Conservation (phyloP, 208 protist species). For the Leishmania gerbilli region DNA sequence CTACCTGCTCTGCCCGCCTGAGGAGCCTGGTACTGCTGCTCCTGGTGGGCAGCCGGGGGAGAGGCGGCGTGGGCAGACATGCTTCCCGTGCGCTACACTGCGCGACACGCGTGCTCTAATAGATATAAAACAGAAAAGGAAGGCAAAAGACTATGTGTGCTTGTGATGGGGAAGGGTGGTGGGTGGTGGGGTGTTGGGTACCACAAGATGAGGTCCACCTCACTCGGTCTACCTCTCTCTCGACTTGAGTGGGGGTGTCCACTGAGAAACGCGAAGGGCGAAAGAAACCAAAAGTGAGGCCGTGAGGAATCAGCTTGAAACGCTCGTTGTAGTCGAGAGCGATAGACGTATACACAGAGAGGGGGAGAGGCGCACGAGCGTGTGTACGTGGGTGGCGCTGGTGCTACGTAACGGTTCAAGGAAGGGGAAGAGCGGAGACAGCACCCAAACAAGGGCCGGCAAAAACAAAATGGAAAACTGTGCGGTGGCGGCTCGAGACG, state of each 20-base stretch:
- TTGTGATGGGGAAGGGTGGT: not conserved
- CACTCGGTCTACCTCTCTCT: not conserved
- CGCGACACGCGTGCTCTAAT: not conserved
- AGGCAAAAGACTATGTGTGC: not conserved
- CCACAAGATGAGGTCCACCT: not conserved
- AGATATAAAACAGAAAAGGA: not conserved
- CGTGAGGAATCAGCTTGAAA: not conserved
- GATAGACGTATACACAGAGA: not conserved
- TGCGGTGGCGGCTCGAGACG: not conserved
- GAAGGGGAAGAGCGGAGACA: not conserved
- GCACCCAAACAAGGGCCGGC: not conserved
- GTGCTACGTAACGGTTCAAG: not conserved
- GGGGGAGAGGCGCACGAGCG: not conserved
- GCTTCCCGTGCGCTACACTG: not conserved
- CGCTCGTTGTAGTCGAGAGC: not conserved
- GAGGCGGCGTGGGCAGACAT: slow-evolving; percentile 22
- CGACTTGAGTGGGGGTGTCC: not conserved
- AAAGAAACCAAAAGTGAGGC: not conserved
- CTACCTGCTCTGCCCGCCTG: slow-evolving; percentile 11
- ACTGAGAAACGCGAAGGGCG: not conserved
- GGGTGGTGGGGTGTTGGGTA: not conserved
- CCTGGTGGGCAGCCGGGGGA: slow-evolving; percentile 2
- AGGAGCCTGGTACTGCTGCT: not conserved
- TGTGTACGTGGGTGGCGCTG: not conserved
- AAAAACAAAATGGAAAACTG: not conserved